Evolutionary conservation across 257 asterid genomes (phyloP), one percentile per base, ranked within the genome.

Genomic region (Ajuga chamaepitys): DNA sequence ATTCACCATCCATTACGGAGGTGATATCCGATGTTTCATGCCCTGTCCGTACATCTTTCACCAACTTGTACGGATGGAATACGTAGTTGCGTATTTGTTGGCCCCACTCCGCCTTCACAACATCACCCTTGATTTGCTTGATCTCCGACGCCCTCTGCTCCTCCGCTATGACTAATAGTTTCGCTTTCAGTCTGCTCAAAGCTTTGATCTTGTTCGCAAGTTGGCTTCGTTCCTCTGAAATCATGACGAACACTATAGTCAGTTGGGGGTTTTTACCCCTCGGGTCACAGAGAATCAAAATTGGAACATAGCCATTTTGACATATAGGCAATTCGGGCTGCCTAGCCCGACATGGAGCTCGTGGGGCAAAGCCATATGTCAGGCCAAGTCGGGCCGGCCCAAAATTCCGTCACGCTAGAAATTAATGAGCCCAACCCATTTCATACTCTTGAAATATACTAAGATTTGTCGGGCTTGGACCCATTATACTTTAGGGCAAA

Each of bases 71-170:
- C 1, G 97, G 97, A 75, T 94, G 96, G 69, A 94, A 94, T 4
- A 94, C 96, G 16, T 94, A 94, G 82, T 94, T 90, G 3, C 99
- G 79, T 75, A 94, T 94, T 44, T 94, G 97, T 78, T 94, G 99
- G 16, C 99, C 99, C 97, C 99, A 94, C 71, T 90, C 99, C 0
- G 97, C 97, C 87, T 94, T 94, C 70, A 90, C 97, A 0, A 64
- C 56, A 52, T 90, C 97, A 18, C 97, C 99, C 70, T 89, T 88
- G 9, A 90, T 94, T 71, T 85, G 96, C 84, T 86, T 94, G 86
- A 94, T 88, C 87, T 94, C 99, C 13, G 95, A 70, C 30, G 97
- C 97, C 81, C 96, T 82, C 70, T 94, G 97, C 78, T 94, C 97
- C 78, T 32, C 87, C 1, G 93, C 97, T 80, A 88, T 94, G 38